Conservation (phyloP, 2,329 filamentous ascomycete species). For the Monilinia fructigena region DNA sequence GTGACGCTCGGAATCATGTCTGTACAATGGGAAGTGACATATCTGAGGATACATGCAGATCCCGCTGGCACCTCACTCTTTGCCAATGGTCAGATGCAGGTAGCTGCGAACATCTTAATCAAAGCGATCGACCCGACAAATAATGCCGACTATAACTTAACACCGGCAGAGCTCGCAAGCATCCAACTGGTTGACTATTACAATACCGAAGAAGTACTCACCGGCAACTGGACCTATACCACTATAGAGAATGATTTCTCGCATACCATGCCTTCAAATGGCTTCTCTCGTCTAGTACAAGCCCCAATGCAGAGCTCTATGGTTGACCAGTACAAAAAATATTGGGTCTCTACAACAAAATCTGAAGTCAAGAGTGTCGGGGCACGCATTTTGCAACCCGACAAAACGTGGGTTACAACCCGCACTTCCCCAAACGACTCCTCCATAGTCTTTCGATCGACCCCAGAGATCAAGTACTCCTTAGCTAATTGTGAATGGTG, state of each 20-base stretch:
- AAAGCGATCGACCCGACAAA: slow-evolving; percentile 14
- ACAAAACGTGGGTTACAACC: neutral
- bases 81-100: slow-evolving; percentile 9
- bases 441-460: neutral
- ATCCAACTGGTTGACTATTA: slow-evolving; percentile 17
- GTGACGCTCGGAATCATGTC: neutral
- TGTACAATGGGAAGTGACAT: slow-evolving; percentile 14
- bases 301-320: neutral
- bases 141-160: neutral
- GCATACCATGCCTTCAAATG: slow-evolving; percentile 6
- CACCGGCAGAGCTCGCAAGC: neutral
- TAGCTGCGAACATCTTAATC: slow-evolving; percentile 8
- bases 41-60: neutral
- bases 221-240: slow-evolving; percentile 4
- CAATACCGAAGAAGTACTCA: neutral
- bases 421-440: neutral
- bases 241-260: slow-evolving; percentile 5
- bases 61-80: slow-evolving; percentile 3
- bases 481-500: neutral
- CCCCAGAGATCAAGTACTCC: neutral
- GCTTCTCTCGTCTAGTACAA: neutral
- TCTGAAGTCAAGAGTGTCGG: slow-evolving; percentile 1
- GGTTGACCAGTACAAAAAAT: neutral
- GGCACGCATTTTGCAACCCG: slow-evolving; percentile 7
- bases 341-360: slow-evolving; percentile 16